Evolutionary conservation across 176 grass and related monocot genomes (phyloP).

Genomic region (sorghum (Sorghum bicolor)): DNA sequence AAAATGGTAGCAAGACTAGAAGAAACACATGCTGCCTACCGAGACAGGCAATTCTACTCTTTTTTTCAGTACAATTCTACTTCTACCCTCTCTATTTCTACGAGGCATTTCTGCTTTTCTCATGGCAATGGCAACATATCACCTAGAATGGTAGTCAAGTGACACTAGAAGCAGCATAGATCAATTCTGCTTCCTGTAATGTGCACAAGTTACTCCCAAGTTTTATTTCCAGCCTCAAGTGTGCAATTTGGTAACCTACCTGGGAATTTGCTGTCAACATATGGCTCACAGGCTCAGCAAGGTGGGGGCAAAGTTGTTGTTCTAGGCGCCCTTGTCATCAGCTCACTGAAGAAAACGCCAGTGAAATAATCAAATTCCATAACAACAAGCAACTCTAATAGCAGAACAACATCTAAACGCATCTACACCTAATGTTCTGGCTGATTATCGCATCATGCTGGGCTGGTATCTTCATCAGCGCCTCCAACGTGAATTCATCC

Average conservation of each 20-base stretch:
- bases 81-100: not conserved
- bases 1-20: not conserved
- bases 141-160: not conserved
- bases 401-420: not conserved
- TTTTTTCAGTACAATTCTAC: no score
- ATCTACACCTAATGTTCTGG: constrained; percentile 29
- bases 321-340: not conserved
- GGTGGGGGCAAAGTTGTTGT: not conserved
- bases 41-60: not conserved
- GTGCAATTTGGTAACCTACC: not conserved
- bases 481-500: constrained; percentile 49
- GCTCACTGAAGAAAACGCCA: not conserved
- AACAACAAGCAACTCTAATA: not conserved
- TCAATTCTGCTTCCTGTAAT: not conserved
- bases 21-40: not conserved
- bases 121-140: not conserved
- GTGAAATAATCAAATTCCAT: not conserved
- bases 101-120: not conserved
- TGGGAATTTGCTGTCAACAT: not conserved
- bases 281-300: not conserved
- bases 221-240: not conserved
- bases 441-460: constrained; percentile 48
- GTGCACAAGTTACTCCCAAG: not conserved
- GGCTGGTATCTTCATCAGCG: constrained; percentile 58
- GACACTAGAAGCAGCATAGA: not conserved